Base-by-base conservation (phyloP, 2,329 filamentous ascomycete species). In the Neocatenulostroma microsporum region DNA sequence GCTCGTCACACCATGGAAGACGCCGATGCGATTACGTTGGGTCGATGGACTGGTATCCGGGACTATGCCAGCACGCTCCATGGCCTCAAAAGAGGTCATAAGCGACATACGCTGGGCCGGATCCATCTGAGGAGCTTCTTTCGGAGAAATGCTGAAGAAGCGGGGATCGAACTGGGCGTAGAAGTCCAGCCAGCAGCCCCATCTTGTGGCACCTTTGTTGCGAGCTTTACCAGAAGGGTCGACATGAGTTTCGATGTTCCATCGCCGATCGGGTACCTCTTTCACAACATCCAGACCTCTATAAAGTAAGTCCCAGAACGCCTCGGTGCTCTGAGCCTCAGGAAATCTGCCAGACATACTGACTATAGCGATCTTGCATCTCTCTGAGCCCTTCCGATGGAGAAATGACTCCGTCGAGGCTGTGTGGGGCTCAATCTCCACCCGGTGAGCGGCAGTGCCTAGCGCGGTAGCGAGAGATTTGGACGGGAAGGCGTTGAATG, bases 111-210 rank as follows among this genome's bases (percentile, higher is more conserved):
- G 74, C 57, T 86, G 83, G 73, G 85, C 85, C 0, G 84, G 84
- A 56, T 89, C 84, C 1, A 82, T 86, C 55, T 87, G 82, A 34
- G 77, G 74, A 19, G 84, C 84, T 61, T 89, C 83, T 49, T 82
- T 76, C 5, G 83, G 82, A 23, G 82, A 87, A 79, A 89, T 87
- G 61, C 86, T 86, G 73, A 89, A 89, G 63, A 89, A 88, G 1
- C 80, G 71, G n/a, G 82, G 79, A 50, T 89, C 84, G 53, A 89
- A 89, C 31, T 82, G 68, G 37, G 82, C 82, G 0, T 83, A 82
- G 43, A 86, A 74, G 44, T 85, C 77, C 47, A 85, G 74, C 63
- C 78, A 87, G 63, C 81, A 84, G 12, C 83, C 83, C 49, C 78
- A 85, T 3, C 79, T 80, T 1, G 82, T 85, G 59, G 84, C 79